Conservation (phyloP, 495 filamentous ascomycete genomes). For the Annulohypoxylon moriforme region DNA sequence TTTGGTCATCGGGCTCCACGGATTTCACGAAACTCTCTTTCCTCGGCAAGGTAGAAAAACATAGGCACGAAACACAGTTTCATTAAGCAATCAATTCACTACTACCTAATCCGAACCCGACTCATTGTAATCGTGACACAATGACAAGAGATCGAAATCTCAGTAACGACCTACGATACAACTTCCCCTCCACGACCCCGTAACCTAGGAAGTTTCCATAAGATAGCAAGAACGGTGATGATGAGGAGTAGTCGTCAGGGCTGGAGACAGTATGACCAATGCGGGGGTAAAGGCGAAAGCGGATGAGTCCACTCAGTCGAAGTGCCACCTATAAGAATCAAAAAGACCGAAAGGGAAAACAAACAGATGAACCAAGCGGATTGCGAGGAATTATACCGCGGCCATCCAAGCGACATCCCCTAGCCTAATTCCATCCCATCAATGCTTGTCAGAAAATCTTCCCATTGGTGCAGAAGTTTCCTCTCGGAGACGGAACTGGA, state of each 20-base stretch:
- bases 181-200: not conserved
- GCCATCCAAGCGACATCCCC: not conserved
- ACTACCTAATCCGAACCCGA: not conserved
- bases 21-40: no score
- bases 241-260: no score
- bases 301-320: not conserved
- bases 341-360: not conserved
- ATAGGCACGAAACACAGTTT: not conserved
- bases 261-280: no score
- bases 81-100: not conserved
- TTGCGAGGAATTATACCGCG: not conserved
- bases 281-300: no score
- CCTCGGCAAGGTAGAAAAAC: not conserved
- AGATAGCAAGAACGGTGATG: not conserved
- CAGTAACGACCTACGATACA: not conserved
- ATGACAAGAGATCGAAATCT: not conserved
- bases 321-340: not conserved
- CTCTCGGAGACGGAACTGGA: conserved; percentile 2
- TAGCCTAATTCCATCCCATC: not conserved
- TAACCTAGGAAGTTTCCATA: not conserved
- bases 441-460: not conserved
- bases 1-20: not conserved
- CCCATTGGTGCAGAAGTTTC: not conserved
- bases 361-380: not conserved
- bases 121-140: not conserved